phyloP scores from a whole-genome alignment of 2,329 filamentous ascomycete genomes.

The Colletotrichum eleusines region DNA sequence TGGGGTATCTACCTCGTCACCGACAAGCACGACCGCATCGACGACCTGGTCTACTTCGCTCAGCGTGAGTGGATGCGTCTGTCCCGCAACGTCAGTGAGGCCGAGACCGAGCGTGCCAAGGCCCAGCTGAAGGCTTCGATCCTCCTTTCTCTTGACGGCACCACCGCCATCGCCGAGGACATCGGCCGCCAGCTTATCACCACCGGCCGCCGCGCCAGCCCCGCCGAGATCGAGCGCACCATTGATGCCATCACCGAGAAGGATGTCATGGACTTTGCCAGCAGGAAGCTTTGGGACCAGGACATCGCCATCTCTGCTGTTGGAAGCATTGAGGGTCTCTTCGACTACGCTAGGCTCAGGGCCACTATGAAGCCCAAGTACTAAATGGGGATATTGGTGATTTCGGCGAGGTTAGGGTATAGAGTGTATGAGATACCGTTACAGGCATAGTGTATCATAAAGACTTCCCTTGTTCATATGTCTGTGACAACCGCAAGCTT shows the following conservation, averaged over 20 bases:
- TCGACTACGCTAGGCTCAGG: constrained; percentile 83
- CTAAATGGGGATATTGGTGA: constrained; percentile 50
- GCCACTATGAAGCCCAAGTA: constrained; percentile 90
- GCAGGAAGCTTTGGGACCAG: constrained; percentile 96
- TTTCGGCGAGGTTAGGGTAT: constrained; percentile 59
- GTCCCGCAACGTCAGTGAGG: constrained; percentile 85
- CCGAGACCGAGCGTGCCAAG: constrained; percentile 98
- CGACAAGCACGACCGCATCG: constrained; percentile 86
- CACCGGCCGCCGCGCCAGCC: constrained; percentile 90
- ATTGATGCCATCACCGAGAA: constrained; percentile 92
- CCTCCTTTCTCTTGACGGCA: constrained; percentile 95
- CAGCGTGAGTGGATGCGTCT: constrained; percentile 98
- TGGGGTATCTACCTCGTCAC: constrained; percentile 99
- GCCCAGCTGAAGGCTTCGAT: constrained; percentile 99
- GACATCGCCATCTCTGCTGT: constrained; percentile 95
- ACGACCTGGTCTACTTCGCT: constrained; percentile 98
- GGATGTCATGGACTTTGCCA: constrained; percentile 97
- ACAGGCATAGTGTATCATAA: constrained; percentile 67
- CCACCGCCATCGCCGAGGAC: constrained; percentile 96
- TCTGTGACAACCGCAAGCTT: constrained; percentile 38
- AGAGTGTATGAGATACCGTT: constrained; percentile 69
- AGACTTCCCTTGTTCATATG: constrained; percentile 47
- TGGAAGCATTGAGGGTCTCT: constrained; percentile 88
- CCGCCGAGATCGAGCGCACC: constrained; percentile 93
- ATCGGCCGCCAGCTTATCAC: constrained; percentile 99